These are phyloP conservation scores for Podospora pseudocomata DNA, from an alignment of 495 filamentous ascomycete species.

Conservation along the genomic window DNA sequence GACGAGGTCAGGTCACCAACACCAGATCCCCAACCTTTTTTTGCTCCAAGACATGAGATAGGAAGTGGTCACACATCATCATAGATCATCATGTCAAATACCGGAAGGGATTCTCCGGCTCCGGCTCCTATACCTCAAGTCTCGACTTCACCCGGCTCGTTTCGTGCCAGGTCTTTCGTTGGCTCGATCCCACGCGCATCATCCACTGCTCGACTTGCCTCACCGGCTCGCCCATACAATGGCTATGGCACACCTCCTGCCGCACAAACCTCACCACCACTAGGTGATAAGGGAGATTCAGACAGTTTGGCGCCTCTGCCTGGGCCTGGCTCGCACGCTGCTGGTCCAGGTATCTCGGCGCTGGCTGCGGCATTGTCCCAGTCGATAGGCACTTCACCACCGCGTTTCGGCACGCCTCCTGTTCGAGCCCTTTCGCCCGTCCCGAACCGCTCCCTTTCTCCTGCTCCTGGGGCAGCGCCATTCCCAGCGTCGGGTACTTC, in stretches of 20 bases:
- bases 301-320: slow-evolving; percentile 50
- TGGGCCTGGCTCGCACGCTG: slow-evolving; percentile 47
- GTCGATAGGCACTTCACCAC: slow-evolving; percentile 57
- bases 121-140: slow-evolving; percentile 33
- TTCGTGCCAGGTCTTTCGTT: slow-evolving; percentile 38
- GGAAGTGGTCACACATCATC: background rate
- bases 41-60: slow-evolving; percentile 20
- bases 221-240: slow-evolving; percentile 50
- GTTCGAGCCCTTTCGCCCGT: slow-evolving; percentile 34
- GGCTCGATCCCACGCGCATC: slow-evolving; percentile 56
- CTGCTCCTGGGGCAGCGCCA: slow-evolving; percentile 43
- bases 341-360: slow-evolving; percentile 70
- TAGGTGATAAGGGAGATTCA: slow-evolving; percentile 29
- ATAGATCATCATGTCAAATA: slow-evolving; percentile 36
- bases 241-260: slow-evolving; percentile 13
- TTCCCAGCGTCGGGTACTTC: slow-evolving; percentile 48
- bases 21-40: background rate
- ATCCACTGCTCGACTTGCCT: slow-evolving; percentile 69
- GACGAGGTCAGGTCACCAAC: background rate
- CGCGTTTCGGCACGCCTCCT: slow-evolving; percentile 56
- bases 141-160: slow-evolving; percentile 46
- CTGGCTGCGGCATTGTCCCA: slow-evolving; percentile 71
- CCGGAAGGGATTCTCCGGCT: slow-evolving; percentile 33
- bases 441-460: slow-evolving; percentile 48
- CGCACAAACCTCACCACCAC: background rate